Evolutionary conservation across 2,329 filamentous ascomycete species (phyloP).

Genomic region (Neophaeococcomyces aloes): DNA sequence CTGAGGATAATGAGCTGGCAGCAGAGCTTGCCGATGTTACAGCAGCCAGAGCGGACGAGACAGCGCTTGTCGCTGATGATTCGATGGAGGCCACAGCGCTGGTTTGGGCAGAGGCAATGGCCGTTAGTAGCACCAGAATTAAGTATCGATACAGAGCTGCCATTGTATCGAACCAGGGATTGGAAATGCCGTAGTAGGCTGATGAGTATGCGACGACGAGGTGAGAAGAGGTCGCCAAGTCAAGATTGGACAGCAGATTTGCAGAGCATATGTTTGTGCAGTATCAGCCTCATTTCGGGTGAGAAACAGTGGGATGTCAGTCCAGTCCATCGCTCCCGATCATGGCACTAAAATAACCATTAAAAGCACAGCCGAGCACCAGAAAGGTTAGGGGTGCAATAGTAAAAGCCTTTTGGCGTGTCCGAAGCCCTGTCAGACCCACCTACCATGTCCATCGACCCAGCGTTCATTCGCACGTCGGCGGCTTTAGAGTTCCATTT

Average conservation of each 20-base stretch:
- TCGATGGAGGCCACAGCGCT: background rate
- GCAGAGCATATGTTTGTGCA: background rate
- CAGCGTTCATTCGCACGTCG: too few species aligned
- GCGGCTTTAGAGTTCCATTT: too few species aligned
- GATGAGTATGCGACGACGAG: background rate
- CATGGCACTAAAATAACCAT: too few species aligned
- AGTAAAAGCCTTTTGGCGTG: background rate
- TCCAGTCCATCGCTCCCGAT: background rate
- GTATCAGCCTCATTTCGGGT: background rate
- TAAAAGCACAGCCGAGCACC: background rate
- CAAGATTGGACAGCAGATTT: background rate
- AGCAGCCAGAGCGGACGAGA: background rate
- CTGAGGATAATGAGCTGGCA: background rate
- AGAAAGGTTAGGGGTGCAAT: background rate
- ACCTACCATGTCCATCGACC: too few species aligned
- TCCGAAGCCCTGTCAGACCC: too few species aligned
- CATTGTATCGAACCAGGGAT: slow-evolving; percentile 1
- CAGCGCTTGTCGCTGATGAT: background rate
- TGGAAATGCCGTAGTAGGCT: background rate
- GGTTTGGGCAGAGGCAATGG: slow-evolving; percentile 1
- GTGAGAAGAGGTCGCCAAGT: slow-evolving; percentile 1
- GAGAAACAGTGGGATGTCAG: background rate
- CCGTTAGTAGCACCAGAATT: background rate
- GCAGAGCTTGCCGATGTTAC: background rate
- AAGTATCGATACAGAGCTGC: slow-evolving; percentile 4